Conservation (phyloP, 2,329 filamentous ascomycete species). For the Colletotrichum musae region DNA sequence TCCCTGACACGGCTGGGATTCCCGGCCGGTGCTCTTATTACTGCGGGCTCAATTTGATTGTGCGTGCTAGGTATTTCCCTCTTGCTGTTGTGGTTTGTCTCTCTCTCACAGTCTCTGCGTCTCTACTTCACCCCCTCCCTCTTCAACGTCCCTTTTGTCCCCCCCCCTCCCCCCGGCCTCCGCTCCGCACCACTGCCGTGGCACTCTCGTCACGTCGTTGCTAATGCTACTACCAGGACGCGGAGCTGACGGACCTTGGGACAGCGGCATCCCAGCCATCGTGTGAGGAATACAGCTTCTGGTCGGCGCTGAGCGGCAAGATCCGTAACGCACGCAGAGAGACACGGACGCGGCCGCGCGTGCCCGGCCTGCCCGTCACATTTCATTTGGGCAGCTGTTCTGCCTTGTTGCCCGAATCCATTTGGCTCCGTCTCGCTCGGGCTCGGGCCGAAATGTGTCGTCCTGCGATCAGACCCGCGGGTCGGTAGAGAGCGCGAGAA, state of each 20-base stretch:
- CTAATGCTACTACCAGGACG: not conserved
- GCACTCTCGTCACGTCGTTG: not conserved
- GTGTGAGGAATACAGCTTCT: slow-evolving; percentile 7
- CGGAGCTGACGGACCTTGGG: slow-evolving; percentile 16
- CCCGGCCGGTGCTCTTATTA: not conserved
- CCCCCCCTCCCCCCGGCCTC: no score
- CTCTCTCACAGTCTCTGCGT: no score
- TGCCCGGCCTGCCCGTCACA: slow-evolving; percentile 21
- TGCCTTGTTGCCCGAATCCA: slow-evolving; percentile 18
- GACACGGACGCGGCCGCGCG: slow-evolving; percentile 21
- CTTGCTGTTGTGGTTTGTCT: not conserved
- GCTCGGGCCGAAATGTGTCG: slow-evolving; percentile 25
- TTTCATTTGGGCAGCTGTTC: slow-evolving; percentile 29
- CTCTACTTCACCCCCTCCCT: no score
- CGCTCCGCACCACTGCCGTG: not conserved
- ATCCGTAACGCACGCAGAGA: slow-evolving; percentile 29
- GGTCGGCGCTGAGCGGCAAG: slow-evolving; percentile 25
- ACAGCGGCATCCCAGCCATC: slow-evolving; percentile 25
- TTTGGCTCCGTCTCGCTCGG: not conserved
- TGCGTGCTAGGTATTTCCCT: slow-evolving; percentile 2
- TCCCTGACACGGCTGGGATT: not conserved
- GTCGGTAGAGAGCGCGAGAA: not conserved
- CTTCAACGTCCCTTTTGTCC: no score
- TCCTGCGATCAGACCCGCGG: not conserved
- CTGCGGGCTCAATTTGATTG: slow-evolving; percentile 5